phyloP scores from a whole-genome alignment of 148 eudicot species.

The Camellia sinensis region DNA sequence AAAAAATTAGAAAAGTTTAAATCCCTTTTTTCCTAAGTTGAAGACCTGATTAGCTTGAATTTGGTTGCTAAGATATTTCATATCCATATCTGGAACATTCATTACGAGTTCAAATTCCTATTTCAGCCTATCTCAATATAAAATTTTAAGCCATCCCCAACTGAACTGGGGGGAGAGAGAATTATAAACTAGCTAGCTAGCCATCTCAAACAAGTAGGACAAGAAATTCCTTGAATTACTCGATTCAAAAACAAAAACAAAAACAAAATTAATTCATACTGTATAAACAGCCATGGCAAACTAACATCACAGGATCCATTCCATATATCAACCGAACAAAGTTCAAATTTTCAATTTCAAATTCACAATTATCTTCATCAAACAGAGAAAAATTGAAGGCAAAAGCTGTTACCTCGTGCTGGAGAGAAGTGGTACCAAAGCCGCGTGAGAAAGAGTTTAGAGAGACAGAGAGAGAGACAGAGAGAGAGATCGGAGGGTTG shows the following conservation, averaged over 20 bases:
- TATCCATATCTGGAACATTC: too few relatives aligned
- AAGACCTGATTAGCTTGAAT: too few relatives aligned
- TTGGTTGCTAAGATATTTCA: too few relatives aligned
- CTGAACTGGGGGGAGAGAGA: too few relatives aligned
- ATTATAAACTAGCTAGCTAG: too few relatives aligned
- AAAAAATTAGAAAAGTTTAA: too few relatives aligned
- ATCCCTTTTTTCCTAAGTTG: too few relatives aligned
- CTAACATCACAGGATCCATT: not conserved
- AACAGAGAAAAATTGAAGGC: not conserved
- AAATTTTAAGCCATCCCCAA: too few relatives aligned
- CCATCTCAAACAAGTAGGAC: too few relatives aligned
- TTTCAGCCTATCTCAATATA: too few relatives aligned
- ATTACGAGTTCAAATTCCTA: too few relatives aligned
- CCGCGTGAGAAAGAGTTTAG: not conserved
- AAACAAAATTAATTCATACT: not conserved
- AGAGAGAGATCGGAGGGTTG: conserved; percentile 6
- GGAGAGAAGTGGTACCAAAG: not conserved
- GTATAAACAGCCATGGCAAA: not conserved
- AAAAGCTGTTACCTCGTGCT: not conserved
- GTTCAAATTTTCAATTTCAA: not conserved
- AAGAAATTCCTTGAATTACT: not conserved
- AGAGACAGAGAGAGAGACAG: conserved; percentile 11
- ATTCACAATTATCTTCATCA: not conserved
- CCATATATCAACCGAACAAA: not conserved
- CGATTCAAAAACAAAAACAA: not conserved